Base-by-base conservation (phyloP, 306 rosid genomes). In the Notholithocarpus densiflorus region DNA sequence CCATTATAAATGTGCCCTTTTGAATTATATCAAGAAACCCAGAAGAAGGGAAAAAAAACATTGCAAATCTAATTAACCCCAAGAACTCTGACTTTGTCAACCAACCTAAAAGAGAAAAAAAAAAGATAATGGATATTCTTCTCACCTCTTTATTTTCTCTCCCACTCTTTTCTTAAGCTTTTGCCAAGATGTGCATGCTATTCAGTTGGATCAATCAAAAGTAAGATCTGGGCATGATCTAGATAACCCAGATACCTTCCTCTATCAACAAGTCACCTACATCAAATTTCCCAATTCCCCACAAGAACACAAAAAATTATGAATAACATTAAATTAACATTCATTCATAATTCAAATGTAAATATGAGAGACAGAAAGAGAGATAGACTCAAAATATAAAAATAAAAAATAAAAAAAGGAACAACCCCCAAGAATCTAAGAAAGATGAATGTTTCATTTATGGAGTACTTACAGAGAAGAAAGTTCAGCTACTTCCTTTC, bases 171-270 rank as follows among this genome's bases (percentile, higher is more conserved):
- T 82, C 78, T 78, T 56, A 64, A 20, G 56, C 37, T 80, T 80
- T 79, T 6, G 15, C 54, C 23, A 80, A 74, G 78, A 82, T 73
- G 69, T 75, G 77, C 74, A 13, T 72, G 78, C 72, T 80, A 82
- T 74, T 75, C 21, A 60, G 72, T 79, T 75, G 90, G 92, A 88
- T 88, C 92, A 82, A 81, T 80, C 15, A 69, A 81, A 27, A 83
- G 83, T 81, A 89, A 87, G 97, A 90, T 92, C 97, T 88, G 89
- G 87, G 92, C 76, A 84, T 86, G 97, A 94, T 92, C 92, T 90
- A 82, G 45, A 72, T 79, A 79, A 52, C 82, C 86, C 88, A 85
- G 82, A 82, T 64, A 78, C 75, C 86, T 80, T 66, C 85, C 73
- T 77, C 79, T 78, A 71, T 21, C 80, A 78, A 56, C 54, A 82